Evolutionary conservation across 2,329 filamentous ascomycete species (phyloP), one percentile per base, ranked within the genome.

Genomic region (Trichoderma sp.): DNA sequence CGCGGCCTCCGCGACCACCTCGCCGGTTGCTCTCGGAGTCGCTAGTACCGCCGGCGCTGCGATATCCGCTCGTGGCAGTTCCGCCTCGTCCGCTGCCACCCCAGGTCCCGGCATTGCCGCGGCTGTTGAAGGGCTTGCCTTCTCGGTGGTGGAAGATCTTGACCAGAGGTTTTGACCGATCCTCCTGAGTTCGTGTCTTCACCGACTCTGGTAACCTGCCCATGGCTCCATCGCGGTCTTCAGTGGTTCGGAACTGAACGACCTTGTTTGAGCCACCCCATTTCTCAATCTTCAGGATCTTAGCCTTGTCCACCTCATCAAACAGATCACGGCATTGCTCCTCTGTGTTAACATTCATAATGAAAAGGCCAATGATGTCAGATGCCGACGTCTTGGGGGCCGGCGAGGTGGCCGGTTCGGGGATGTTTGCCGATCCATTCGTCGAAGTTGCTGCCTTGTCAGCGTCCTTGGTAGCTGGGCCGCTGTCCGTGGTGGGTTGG

Each of bases 281-380:
- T 78, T 92, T 93, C 73, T 92, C 89, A 58, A 94, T 83, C 78
- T 88, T 89, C 63, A 86, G 78, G 69, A 97, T 92, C 80, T 96
- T 97, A 39, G 85, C 75, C 74, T 87, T 89, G 74, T 97, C 92
- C 72, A 96, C 91, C 14, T 95, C 88, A 1, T 87, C 82, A 74
- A 99, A 94, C 26, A 97, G 82, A 41, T 91, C 88, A 64, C 90
- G 89, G 44, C 92, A 90, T 67, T 93, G 91, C 39, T 97, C 91
- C 69, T 94, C 91, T 62, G 86, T 90, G 72, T 88, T 91, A 24
- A 93, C 88, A 72, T 93, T 93, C 80, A 91, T 91, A 67, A 99
- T 88, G 77, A 97, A 99, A 21, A 99, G 85, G 56, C 91, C 94
- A 72, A 92, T 89, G 70, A 90, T 92, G 70, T 85, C 87, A 72